A percentile compares a stretch with the other conserved stretches of the same genome.
Conservation (phyloP, 768 basidiomycete genomes). For the Russula foetens region DNA sequence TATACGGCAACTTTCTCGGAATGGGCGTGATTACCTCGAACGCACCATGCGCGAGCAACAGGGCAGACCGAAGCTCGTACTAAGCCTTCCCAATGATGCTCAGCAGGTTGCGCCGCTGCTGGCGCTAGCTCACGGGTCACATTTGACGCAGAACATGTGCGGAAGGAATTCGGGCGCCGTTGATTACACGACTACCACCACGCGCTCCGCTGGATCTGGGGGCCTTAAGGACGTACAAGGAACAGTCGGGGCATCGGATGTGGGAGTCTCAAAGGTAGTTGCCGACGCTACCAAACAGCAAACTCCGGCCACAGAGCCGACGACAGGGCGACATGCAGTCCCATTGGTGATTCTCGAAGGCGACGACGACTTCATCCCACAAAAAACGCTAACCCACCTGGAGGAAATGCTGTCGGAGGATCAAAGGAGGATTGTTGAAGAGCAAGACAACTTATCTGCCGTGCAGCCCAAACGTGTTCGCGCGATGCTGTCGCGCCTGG, state of each 20-base stretch:
- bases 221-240: background rate
- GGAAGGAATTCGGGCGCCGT: background rate
- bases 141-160: background rate
- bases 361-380: background rate
- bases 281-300: background rate
- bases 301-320: background rate
- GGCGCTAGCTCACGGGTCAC: background rate
- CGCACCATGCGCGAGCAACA: conserved; percentile 30
- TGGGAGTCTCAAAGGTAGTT: background rate
- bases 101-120: background rate
- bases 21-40: conserved; percentile 37
- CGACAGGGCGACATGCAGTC: background rate
- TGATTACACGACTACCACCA: background rate
- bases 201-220: background rate
- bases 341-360: background rate
- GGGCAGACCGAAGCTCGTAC: conserved; percentile 37
- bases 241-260: background rate
- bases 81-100: conserved; percentile 23
- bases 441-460: background rate
- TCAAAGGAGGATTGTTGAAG: background rate
- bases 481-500: background rate
- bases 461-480: background rate
- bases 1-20: conserved; percentile 40
- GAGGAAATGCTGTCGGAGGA: conserved; percentile 9
- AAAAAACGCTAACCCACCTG: background rate